These are phyloP conservation scores for Heterobasidion occidentale DNA, from an alignment of 1,284 basidiomycete species.

Conservation along the genomic window DNA sequence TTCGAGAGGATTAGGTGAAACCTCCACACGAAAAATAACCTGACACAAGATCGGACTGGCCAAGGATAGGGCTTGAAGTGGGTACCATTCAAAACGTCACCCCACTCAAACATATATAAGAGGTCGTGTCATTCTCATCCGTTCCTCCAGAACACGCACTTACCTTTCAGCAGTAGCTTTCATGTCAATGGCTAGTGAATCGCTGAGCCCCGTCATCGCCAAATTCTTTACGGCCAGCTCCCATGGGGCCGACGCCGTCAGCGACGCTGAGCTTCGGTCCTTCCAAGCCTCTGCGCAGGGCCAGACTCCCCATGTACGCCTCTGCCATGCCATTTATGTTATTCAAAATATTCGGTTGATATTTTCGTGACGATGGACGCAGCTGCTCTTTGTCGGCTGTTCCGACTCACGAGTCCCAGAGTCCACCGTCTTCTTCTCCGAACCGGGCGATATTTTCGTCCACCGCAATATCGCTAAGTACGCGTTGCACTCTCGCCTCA, in stretches of 20 bases:
- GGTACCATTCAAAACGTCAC: neutral
- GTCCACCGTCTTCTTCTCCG: slow-evolving; percentile 24
- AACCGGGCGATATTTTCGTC: slow-evolving; percentile 44
- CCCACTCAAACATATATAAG: too few relatives aligned
- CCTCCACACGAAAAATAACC: too few relatives aligned
- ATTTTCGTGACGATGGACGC: neutral
- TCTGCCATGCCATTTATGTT: neutral
- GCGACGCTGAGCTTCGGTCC: slow-evolving; percentile 49
- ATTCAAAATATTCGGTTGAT: neutral
- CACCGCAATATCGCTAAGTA: slow-evolving; percentile 45
- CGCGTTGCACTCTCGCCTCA: slow-evolving; percentile 9
- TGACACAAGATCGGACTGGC: too few relatives aligned
- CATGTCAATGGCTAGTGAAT: neutral
- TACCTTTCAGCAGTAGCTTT: neutral
- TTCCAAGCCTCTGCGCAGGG: slow-evolving; percentile 53
- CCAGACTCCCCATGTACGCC: slow-evolving; percentile 61
- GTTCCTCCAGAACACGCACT: neutral
- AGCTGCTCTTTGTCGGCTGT: slow-evolving; percentile 51
- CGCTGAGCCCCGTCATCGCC: slow-evolving; percentile 24
- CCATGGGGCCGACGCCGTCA: slow-evolving; percentile 54
- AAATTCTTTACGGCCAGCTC: slow-evolving; percentile 49
- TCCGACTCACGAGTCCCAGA: slow-evolving; percentile 42
- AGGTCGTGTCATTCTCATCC: neutral
- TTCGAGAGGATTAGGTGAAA: too few relatives aligned
- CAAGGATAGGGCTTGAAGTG: neutral